A percentile compares a stretch with the other conserved stretches of the same genome.
Conservation (phyloP, 176 grass and related monocot species). For the Oryza glumipatula region DNA sequence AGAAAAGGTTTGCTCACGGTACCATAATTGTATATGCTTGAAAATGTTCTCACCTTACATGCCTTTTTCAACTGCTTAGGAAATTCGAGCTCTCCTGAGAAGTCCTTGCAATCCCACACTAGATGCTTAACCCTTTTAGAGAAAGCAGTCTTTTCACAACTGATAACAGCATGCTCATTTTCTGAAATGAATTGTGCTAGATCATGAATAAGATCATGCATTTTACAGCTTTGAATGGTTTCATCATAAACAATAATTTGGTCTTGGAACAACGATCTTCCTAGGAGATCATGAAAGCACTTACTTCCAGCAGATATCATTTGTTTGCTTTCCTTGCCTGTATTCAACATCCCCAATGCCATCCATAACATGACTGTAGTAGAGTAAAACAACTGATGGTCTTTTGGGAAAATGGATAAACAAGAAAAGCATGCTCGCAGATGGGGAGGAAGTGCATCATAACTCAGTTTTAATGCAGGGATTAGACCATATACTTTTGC, state of each 20-base stretch:
- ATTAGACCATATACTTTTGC: background rate
- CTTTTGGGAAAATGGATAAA: background rate
- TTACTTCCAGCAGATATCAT: background rate
- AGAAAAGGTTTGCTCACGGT: background rate
- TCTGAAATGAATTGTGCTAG: background rate
- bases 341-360: background rate
- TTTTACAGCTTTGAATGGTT: background rate
- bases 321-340: background rate
- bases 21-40: background rate
- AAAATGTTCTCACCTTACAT: background rate
- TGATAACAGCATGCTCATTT: background rate
- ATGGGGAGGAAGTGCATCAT: conserved; percentile 2
- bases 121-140: background rate
- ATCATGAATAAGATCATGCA: background rate
- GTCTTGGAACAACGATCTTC: background rate
- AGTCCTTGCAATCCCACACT: background rate
- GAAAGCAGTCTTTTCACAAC: background rate
- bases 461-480: background rate
- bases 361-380: background rate
- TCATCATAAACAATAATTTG: background rate
- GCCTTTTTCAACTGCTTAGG: background rate
- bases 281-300: background rate
- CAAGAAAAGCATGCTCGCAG: background rate
- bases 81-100: background rate
- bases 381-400: rapidly evolving